Conservation (phyloP, 495 filamentous ascomycete genomes). For the Penicillium mononematosum region DNA sequence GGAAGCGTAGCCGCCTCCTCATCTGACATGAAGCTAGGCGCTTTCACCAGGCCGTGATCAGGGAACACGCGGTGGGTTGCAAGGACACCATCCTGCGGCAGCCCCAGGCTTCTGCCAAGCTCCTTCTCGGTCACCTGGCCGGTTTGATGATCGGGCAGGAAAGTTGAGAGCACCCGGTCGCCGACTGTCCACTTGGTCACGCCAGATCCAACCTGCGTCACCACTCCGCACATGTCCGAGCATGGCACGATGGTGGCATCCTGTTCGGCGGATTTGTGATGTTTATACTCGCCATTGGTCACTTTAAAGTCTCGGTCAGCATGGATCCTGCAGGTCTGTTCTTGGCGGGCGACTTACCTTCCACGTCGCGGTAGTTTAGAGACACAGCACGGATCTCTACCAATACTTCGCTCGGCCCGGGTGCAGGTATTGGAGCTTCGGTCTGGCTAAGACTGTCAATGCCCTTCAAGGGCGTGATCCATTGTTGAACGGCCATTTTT, state of each 20-base stretch:
- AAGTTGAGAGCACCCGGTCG: constrained; percentile 71
- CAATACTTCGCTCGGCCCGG: constrained; percentile 51
- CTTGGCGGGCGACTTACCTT: constrained; percentile 40
- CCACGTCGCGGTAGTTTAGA: constrained; percentile 60
- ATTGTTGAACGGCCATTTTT: constrained; percentile 37
- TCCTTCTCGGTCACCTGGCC: constrained; percentile 54
- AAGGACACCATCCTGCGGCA: constrained; percentile 64
- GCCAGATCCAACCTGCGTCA: constrained; percentile 61
- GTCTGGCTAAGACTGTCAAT: constrained; percentile 46
- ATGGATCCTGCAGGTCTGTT: not conserved
- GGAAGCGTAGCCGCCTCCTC: constrained; percentile 64
- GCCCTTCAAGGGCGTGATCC: constrained; percentile 50
- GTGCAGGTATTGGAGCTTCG: constrained; percentile 42
- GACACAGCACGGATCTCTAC: constrained; percentile 55
- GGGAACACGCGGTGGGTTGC: constrained; percentile 67
- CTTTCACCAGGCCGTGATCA: constrained; percentile 61
- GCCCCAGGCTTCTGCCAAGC: constrained; percentile 60
- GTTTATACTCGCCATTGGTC: constrained; percentile 55
- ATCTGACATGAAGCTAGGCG: constrained; percentile 60
- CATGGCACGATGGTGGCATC: constrained; percentile 58
- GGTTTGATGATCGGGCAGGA: constrained; percentile 69
- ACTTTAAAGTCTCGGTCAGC: constrained; percentile 31
- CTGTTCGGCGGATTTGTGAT: constrained; percentile 46
- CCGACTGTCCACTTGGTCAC: constrained; percentile 65
- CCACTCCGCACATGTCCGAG: constrained; percentile 74